Percentiles rank a stretch among this genome's conserved stretches.
Evolutionary conservation across 2,329 filamentous ascomycete species (phyloP).

Genomic region (Passalora sequoiae): DNA sequence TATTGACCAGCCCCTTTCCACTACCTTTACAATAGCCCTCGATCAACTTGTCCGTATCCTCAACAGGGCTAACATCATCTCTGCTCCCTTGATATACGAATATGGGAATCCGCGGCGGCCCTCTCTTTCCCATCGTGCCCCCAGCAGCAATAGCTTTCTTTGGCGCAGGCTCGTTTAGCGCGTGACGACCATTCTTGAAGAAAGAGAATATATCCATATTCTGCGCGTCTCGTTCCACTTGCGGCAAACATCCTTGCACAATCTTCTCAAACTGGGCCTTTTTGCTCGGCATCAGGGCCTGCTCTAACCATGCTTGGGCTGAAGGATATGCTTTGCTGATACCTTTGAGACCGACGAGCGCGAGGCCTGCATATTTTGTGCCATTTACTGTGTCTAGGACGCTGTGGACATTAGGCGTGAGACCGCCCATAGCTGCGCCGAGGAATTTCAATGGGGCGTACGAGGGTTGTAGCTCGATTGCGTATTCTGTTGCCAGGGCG

Average conservation of each 20-base stretch:
- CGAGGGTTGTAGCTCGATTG: conserved; percentile 45
- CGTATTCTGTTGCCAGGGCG: conserved; percentile 47
- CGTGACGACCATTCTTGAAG: conserved; percentile 34
- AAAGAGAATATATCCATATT: conserved; percentile 36
- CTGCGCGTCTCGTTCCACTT: conserved; percentile 25
- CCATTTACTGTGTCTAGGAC: conserved; percentile 36
- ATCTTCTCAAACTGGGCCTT: conserved; percentile 30
- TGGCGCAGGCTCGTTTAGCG: conserved; percentile 20
- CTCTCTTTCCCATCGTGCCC: conserved; percentile 34
- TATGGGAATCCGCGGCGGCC: conserved; percentile 42
- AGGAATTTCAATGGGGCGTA: conserved; percentile 49
- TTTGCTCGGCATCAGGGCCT: conserved; percentile 23
- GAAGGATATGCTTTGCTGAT: conserved; percentile 31
- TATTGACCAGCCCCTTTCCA: conserved; percentile 32
- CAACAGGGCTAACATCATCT: conserved; percentile 41
- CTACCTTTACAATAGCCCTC: conserved; percentile 34
- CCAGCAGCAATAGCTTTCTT: conserved; percentile 21
- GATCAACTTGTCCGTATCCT: conserved; percentile 41
- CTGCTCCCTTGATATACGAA: conserved; percentile 46
- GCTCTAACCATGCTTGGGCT: conserved; percentile 20
- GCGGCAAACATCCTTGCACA: conserved; percentile 7
- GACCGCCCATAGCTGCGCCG: conserved; percentile 46
- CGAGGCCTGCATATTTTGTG: conserved; percentile 21
- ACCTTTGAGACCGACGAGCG: conserved; percentile 30
- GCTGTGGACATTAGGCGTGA: conserved; percentile 38